Evolutionary conservation across 495 filamentous ascomycete genomes (phyloP), one percentile per base, ranked within the genome.

Genomic region (Cetradonia linearis): DNA sequence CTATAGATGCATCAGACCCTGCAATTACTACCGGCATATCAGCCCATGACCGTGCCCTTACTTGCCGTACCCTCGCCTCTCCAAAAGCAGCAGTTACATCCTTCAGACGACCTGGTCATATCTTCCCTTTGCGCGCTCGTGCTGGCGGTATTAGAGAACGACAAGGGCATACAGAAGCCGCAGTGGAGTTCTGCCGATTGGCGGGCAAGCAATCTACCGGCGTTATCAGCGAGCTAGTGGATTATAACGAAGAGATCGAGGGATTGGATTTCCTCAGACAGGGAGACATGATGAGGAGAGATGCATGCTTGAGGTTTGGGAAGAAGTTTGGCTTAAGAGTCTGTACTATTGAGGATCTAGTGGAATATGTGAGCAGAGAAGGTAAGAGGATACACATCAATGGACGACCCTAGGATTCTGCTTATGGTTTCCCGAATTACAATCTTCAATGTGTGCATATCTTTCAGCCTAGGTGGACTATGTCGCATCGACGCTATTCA

Each of bases 321-420:
- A 81, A 81, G 72, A 83, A 78, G 70, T 97, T 88, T 86, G 91
- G 90, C 11, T 73, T 97, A 63, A 91, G 86, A 74, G 89, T 95
- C 44, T 95, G 91, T 71, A 97, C 93, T 9, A 97, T 98, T 73
- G 91, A 91, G 69, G 90, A 88, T 70, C 73, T 98, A 73, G 86
- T 91, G 42, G 76, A 70, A 59, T 88, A 92, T 71, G 69, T 97
- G 38, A 44, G 30, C 2, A 61, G 34, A 20, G 37, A 48, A 28
- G 11, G 37, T 33, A 55, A 42, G 23, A 16, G 4, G 27, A 28
- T 61, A 38, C 23, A 55, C 8, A 16, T 55, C 23, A 48, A 61
- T 38, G 52, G 52, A 25, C 27, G 27, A 27, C 31, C 25, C 13
- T 56, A 38, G 40, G 27, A 20, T 8, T 56, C 13, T 38, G 20